Conservation (phyloP, 2,329 filamentous ascomycete genomes). For the Trichophyton benhamiae region DNA sequence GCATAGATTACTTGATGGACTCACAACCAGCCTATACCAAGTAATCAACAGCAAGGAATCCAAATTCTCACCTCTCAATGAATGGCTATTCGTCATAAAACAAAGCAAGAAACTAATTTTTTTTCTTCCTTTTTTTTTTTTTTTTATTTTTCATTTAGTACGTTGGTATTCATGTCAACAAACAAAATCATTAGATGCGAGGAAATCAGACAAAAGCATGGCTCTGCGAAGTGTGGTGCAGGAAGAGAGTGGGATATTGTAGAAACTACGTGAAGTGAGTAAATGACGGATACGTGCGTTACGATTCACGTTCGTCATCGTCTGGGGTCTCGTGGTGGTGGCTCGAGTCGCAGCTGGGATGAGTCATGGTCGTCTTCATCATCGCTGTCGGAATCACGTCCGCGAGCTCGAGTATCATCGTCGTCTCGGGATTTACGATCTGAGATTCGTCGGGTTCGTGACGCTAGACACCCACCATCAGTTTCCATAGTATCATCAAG, state of each 20-base stretch:
- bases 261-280: not conserved
- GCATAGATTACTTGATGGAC: not conserved
- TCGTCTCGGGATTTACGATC: slow-evolving; percentile 30
- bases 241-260: not conserved
- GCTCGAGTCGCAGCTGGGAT: not conserved
- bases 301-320: not conserved
- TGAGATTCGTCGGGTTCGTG: slow-evolving; percentile 16
- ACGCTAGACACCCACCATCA: not conserved
- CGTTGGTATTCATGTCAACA: not conserved
- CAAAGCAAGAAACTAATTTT: not conserved
- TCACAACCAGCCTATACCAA: not conserved
- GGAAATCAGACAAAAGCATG: not conserved
- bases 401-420: slow-evolving; percentile 26
- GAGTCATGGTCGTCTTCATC: slow-evolving; percentile 21
- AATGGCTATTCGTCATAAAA: not conserved
- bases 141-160: not conserved
- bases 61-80: not conserved
- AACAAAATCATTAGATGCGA: not conserved
- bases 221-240: not conserved
- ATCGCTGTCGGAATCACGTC: slow-evolving; percentile 21
- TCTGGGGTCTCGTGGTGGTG: not conserved
- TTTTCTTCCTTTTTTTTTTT: not conserved
- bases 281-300: not conserved
- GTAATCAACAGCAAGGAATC: not conserved
- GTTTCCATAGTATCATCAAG: not conserved